Percentiles rank a stretch among this genome's conserved stretches.
phyloP scores from a whole-genome alignment of 208 protist species.

The Angomonas desouzai region DNA sequence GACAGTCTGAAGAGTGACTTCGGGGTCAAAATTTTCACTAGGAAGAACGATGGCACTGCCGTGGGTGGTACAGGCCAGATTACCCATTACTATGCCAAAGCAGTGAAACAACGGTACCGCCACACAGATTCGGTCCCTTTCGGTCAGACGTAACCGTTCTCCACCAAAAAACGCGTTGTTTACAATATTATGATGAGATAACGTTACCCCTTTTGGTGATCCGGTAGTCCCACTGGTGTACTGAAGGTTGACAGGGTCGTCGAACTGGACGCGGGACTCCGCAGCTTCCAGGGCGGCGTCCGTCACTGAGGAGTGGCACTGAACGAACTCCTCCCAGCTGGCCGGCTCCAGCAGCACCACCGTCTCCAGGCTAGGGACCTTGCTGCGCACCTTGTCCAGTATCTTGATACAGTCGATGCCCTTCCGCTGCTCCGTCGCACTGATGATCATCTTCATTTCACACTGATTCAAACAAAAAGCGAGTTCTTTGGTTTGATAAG shows the following conservation, averaged over 20 bases:
- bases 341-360: background rate
- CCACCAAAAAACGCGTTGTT: background rate
- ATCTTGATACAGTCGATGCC: background rate
- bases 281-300: background rate
- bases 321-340: slow-evolving; percentile 2
- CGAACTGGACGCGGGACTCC: background rate
- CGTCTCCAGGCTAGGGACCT: background rate
- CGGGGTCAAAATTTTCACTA: background rate
- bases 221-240: slow-evolving; percentile 1
- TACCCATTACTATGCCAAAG: slow-evolving; percentile 1
- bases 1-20: background rate
- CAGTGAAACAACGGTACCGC: background rate
- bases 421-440: background rate
- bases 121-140: background rate
- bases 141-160: background rate
- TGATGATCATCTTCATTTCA: background rate
- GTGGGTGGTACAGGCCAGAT: background rate
- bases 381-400: background rate
- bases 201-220: background rate
- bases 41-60: background rate
- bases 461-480: background rate
- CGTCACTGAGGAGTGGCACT: background rate
- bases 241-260: background rate
- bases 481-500: background rate
- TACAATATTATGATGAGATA: background rate